phyloP scores from a whole-genome alignment of 192 early-diverging fungal species.

The Thamnidium elegans region DNA sequence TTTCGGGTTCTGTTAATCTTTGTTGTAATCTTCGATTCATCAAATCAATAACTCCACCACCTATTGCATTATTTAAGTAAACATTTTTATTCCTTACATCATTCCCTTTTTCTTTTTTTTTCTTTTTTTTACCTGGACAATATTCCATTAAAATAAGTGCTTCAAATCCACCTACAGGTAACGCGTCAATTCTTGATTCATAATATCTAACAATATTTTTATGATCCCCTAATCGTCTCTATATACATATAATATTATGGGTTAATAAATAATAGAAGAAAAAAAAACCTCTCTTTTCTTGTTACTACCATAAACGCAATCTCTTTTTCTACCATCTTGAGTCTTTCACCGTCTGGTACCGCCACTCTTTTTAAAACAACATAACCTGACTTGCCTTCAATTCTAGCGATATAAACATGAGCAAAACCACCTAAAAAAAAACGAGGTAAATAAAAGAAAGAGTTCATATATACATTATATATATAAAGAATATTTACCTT shows the following conservation, averaged over 20 bases:
- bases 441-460: not conserved
- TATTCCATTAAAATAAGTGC: slow-evolving; percentile 90
- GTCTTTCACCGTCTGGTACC: slow-evolving; percentile 62
- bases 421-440: slow-evolving; percentile 75
- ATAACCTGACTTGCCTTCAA: slow-evolving; percentile 46
- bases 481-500: slow-evolving; percentile 46
- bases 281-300: not conserved
- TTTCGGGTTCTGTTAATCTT: slow-evolving; percentile 77
- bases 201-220: slow-evolving; percentile 80
- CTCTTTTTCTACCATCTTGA: slow-evolving; percentile 68
- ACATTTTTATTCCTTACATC: not conserved
- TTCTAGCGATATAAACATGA: slow-evolving; percentile 80
- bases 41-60: slow-evolving; percentile 79
- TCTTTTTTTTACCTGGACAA: slow-evolving; percentile 67
- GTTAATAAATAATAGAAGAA: not conserved
- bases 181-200: slow-evolving; percentile 61
- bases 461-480: not conserved
- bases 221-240: slow-evolving; percentile 71
- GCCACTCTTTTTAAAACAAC: slow-evolving; percentile 84
- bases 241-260: not conserved
- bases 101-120: too few species aligned
- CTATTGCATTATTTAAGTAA: slow-evolving; percentile 24
- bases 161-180: slow-evolving; percentile 67
- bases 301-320: slow-evolving; percentile 69
- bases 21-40: slow-evolving; percentile 78